Conservation (phyloP, 129 eudicot species). For the Daucus carota region DH1_v3.0 NC_030381.2:25471501-25472000, state of each 20-base stretch:
- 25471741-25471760: neutral
- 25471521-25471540: conserved; percentile 70
- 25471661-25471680: conserved; percentile 80
- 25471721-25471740: neutral
- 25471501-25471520: neutral
- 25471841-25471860: conserved; percentile 89
- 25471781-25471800: conserved; percentile 40
- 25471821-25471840: conserved; percentile 98
- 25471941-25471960: neutral
- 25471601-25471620: conserved; percentile 95
- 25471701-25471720: conserved; percentile 31
- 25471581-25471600: conserved; percentile 90
- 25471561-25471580: conserved; percentile 72
- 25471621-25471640: conserved; percentile 96
- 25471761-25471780: conserved; percentile 13
- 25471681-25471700: conserved; percentile 65
- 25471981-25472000: neutral
- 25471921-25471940: neutral
- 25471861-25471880: conserved; percentile 87
- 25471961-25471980: neutral
- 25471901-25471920: conserved; percentile 17
- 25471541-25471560: conserved; percentile 79
- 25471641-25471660: conserved; percentile 96
- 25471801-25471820: conserved; percentile 88
- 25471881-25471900: conserved; percentile 92